Percentiles rank a stretch among this genome's conserved stretches.
phyloP scores from a whole-genome alignment of 768 basidiomycete species.

The Daedaleopsis nitida region DNA sequence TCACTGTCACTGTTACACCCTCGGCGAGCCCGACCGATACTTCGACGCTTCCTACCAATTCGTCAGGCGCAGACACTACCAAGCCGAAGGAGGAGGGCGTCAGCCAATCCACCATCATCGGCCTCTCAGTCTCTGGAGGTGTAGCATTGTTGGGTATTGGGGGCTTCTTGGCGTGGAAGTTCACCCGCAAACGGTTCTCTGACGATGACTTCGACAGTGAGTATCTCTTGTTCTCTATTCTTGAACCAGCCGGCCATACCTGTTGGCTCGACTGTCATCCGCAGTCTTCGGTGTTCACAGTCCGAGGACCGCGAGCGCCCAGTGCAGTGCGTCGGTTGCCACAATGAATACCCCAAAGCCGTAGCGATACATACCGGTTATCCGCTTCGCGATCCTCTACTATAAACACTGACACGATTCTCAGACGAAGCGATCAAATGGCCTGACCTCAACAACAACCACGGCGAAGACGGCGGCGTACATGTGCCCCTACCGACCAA shows the following conservation, averaged over 20 bases:
- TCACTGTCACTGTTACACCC: neutral
- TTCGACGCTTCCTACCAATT: neutral
- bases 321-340: neutral
- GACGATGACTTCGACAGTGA: slow-evolving; percentile 71
- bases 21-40: neutral
- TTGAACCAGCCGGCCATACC: neutral
- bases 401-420: slow-evolving; percentile 2
- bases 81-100: slow-evolving; percentile 38
- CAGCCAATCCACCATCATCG: slow-evolving; percentile 73
- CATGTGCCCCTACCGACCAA: slow-evolving; percentile 58
- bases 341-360: too few species aligned
- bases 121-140: slow-evolving; percentile 80
- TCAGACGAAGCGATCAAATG: slow-evolving; percentile 87
- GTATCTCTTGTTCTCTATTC: slow-evolving; percentile 32
- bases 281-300: neutral
- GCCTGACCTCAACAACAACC: slow-evolving; percentile 84
- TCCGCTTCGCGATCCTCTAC: neutral
- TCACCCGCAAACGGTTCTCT: slow-evolving; percentile 74
- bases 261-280: neutral
- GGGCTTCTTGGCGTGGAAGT: slow-evolving; percentile 84
- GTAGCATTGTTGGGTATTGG: slow-evolving; percentile 70
- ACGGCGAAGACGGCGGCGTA: slow-evolving; percentile 37
- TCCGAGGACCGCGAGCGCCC: slow-evolving; percentile 2
- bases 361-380: too few species aligned
- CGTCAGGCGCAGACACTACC: slow-evolving; percentile 25